A percentile compares a stretch with the other conserved stretches of the same genome.
Conservation (phyloP, 176 grass and related monocot species). For the Cocos nucifera region DNA sequence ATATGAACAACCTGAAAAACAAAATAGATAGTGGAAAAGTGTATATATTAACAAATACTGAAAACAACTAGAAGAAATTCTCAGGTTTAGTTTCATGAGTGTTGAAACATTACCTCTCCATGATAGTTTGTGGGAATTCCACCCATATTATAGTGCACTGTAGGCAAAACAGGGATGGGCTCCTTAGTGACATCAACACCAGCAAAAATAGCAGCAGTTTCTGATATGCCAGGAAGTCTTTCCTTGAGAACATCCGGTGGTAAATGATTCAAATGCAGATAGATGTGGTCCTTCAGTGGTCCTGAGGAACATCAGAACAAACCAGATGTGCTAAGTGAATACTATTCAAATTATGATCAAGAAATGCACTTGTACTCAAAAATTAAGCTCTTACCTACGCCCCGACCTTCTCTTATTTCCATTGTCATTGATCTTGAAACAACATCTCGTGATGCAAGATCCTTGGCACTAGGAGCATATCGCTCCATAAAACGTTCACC, state of each 20-base stretch:
- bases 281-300: conserved; percentile 86
- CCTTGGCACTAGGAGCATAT: conserved; percentile 66
- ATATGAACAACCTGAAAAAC: conserved; percentile 55
- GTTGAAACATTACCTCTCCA: conserved; percentile 49
- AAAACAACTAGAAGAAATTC: not conserved
- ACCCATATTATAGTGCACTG: conserved; percentile 98
- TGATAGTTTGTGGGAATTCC: conserved; percentile 96
- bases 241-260: conserved; percentile 85
- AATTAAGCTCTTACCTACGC: conserved; percentile 39
- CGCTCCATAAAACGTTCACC: conserved; percentile 84
- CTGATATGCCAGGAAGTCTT: conserved; percentile 95
- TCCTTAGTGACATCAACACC: conserved; percentile 97
- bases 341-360: conserved; percentile 8
- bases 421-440: conserved; percentile 83
- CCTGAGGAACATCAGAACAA: conserved; percentile 34
- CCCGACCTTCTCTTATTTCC: conserved; percentile 73
- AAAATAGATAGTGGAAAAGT: conserved; percentile 8
- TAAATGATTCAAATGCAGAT: conserved; percentile 75
- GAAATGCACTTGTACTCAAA: conserved; percentile 2
- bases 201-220: conserved; percentile 96
- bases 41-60: not conserved
- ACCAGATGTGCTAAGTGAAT: not conserved
- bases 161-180: conserved; percentile 94
- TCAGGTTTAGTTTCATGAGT: not conserved
- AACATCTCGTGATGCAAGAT: conserved; percentile 75